phyloP scores from a whole-genome alignment of 805 yeast species.

The Blastobotrys robertii region DNA sequence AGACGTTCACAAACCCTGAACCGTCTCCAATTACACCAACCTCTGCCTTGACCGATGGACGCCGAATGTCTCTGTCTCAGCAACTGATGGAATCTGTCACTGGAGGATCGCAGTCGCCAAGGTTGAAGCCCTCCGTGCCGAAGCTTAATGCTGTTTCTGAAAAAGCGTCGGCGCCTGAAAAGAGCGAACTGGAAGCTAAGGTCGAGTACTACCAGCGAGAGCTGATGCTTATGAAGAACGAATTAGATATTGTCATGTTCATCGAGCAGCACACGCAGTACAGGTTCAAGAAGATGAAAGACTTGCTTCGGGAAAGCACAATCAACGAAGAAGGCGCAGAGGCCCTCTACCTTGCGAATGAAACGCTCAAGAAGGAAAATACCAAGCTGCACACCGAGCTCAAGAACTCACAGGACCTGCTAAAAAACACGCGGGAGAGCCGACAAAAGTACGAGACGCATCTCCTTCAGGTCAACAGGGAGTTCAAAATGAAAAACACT shows the following conservation, averaged over 20 bases:
- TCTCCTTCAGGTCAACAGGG: conserved; percentile 26
- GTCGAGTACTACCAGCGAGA: conserved; percentile 49
- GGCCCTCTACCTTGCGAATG: conserved; percentile 11
- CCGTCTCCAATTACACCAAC: too few species aligned
- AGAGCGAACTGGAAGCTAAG: background rate
- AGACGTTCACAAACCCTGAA: too few species aligned
- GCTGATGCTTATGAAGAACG: conserved; percentile 46
- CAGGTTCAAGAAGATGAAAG: conserved; percentile 27
- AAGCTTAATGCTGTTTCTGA: background rate
- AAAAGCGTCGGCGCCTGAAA: background rate
- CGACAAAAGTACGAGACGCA: conserved; percentile 29
- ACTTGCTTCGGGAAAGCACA: conserved; percentile 23
- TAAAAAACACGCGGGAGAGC: conserved; percentile 24
- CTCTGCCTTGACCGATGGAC: too few species aligned
- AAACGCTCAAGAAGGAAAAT: conserved; percentile 18
- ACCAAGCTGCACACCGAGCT: conserved; percentile 22
- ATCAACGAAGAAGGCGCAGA: conserved; percentile 23
- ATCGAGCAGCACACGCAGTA: conserved; percentile 39
- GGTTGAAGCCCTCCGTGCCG: background rate
- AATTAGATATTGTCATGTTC: conserved; percentile 49
- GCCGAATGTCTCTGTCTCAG: too few species aligned
- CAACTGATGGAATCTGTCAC: background rate
- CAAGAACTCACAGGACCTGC: conserved; percentile 24
- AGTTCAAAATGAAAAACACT: conserved; percentile 20
- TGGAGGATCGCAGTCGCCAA: background rate